Base-by-base conservation (phyloP, 1,284 basidiomycete genomes). In the Blastosporella zonata region DNA sequence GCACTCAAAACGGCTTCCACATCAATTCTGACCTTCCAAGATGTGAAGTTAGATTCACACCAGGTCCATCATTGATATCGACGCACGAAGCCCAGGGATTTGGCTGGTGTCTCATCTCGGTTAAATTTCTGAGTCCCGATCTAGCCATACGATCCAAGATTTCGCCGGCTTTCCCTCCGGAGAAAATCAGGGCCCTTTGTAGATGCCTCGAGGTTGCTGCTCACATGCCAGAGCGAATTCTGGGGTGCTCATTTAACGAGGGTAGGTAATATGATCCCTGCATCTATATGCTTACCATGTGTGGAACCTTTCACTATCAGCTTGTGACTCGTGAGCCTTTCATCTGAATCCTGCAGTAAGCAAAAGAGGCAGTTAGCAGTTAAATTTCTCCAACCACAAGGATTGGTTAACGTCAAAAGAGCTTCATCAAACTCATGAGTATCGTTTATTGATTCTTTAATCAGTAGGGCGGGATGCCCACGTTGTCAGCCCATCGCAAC, bases 191-290 rank as follows among this genome's bases (percentile, higher is more conserved):
- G 55, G 50, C 52, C 44, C 46, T 49, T 50, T 35, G 38, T 27
- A 47, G 29, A 25, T 44, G 58, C 58, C 59, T 58, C 57, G 55
- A 60, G 59, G 59, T 55, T 29, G 39, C 29, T 36, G 44, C 52
- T 54, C 56, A 55, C 53, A 56, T 59, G 56, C 55, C 50, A 47
- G 23, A 29, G 13, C 46, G 45, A 55, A 55, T 50, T 59, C 51
- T 58, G 58, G 58, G 58, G 58, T 60, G 51, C 53, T 57, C 50
- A 50, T 49, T 48, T 45, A 46, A 55, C 37, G 34, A 48, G 46
- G 18, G 39, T 47, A 55, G 44, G 48, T 41, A 54, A 56, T 46
- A 52, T 49, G 54, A 52, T 54, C 54, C 54, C 54, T 56, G 56
- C 43, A 53, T 50, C 38, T 46, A n/a, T n/a, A n/a, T n/a, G 43